Base-by-base conservation (phyloP, 2,329 filamentous ascomycete genomes). In the Neocucurbitaria cava region DNA sequence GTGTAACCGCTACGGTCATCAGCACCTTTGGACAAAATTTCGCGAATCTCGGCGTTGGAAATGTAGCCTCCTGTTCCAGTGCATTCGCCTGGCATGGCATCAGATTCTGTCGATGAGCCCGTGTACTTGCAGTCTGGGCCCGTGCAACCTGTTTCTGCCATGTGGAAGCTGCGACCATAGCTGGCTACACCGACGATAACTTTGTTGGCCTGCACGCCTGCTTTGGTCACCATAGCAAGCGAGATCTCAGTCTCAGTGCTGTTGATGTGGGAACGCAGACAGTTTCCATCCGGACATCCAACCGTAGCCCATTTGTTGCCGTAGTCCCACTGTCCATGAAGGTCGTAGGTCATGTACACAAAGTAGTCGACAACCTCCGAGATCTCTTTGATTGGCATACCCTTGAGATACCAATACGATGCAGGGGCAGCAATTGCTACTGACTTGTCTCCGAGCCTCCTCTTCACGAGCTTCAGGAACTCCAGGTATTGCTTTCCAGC, bases 241-340 rank as follows among this genome's bases (percentile, higher is more conserved):
- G 75, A 55, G 4, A 59, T 53, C 2, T 54, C 41, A 0, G 72
- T 78, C 52, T 78, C 75, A 0, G 77, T 78, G 9, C 64, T 26
- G 55, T 79, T 79, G 35, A 78, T 62, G 36, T 78, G 72, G 1
- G 59, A 68, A 1, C 77, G 64, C 3, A 72, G 38, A 40, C 69
- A 73, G 31, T 69, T 66, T 2, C 69, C 70, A 8, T 33, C 44
- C 1, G 46, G 23, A 48, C 78, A 79, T 3, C 40, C 5, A 68
- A 70, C 1, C 56, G 35, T 11, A 46, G 49, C 0, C 71, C 31
- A 33, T 46, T 58, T 31, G 54, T 77, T 80, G 40, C 58, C 65
- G 24, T 64, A 66, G 52, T 78, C 77, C 76, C 77, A 79, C 46
- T 79, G 76, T 2, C 77, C 77, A 52, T 79, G 75, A 36, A 80